A percentile compares a stretch with the other conserved stretches of the same genome.
Conservation (phyloP, 768 basidiomycete genomes). For the Cystobasidium onofrii region DNA sequence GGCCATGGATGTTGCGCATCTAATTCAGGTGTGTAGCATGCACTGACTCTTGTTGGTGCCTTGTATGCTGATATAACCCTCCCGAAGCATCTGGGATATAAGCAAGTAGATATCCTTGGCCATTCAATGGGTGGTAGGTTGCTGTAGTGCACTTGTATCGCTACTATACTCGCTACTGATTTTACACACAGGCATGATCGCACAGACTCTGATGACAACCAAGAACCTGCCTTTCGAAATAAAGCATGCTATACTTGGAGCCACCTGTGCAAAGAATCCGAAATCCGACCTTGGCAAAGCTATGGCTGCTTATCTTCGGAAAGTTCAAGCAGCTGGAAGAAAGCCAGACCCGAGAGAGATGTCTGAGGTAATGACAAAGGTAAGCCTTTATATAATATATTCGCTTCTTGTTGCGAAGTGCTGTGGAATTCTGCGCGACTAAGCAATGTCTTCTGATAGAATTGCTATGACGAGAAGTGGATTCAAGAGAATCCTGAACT, state of each 20-base stretch:
- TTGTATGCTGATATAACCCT: no score
- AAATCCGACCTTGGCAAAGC: constrained; percentile 22
- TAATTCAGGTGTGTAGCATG: background rate
- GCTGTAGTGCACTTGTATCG: no score
- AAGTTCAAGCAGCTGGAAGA: background rate
- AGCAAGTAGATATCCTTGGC: constrained; percentile 6
- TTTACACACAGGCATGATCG: constrained; percentile 23
- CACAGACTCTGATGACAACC: constrained; percentile 4
- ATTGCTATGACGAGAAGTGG: constrained; percentile 23
- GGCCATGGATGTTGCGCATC: constrained; percentile 13
- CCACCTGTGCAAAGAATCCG: constrained; percentile 9
- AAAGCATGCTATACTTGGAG: constrained; percentile 10
- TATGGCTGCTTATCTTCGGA: background rate
- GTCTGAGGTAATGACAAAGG: constrained; percentile 14
- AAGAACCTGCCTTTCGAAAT: constrained; percentile 11
- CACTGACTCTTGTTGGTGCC: no score
- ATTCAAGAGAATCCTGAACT: constrained; percentile 2
- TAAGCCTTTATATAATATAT: no score
- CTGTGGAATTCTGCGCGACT: no score
- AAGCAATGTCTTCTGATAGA: background rate
- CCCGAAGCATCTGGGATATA: constrained; percentile 21
- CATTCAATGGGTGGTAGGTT: constrained; percentile 27
- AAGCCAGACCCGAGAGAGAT: background rate
- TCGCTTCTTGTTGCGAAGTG: no score
- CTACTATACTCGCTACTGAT: no score